These are phyloP conservation scores for Ogataea paraovalis DNA, from an alignment of 805 yeast genomes.

Conservation along the genomic window DNA sequence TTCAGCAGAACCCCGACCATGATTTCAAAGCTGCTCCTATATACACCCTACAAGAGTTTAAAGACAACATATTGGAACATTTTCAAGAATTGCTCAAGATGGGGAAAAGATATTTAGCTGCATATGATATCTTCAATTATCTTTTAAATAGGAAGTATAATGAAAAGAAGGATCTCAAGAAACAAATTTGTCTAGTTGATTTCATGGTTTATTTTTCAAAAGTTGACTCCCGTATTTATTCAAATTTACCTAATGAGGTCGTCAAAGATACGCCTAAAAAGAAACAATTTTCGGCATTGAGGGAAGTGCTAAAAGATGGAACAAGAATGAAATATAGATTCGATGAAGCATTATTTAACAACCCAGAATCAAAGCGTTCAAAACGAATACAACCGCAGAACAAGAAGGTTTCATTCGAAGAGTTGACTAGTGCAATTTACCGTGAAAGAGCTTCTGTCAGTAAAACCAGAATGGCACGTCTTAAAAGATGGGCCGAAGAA, in stretches of 20 bases:
- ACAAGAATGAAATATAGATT: conserved; percentile 24
- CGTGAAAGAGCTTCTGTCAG: conserved; percentile 1
- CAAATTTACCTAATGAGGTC: conserved; percentile 22
- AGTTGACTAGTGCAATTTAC: conserved; percentile 14
- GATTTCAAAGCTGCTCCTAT: conserved; percentile 21
- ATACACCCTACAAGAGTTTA: conserved; percentile 20
- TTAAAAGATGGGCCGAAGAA: neutral
- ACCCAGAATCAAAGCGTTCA: neutral
- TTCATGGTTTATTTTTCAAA: conserved; percentile 20
- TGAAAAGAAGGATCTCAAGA: conserved; percentile 7
- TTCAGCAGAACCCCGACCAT: conserved; percentile 14
- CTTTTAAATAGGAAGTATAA: conserved; percentile 4
- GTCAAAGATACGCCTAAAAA: conserved; percentile 4
- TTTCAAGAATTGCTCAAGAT: conserved; percentile 13
- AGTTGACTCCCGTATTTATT: conserved; percentile 17
- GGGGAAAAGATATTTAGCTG: conserved; percentile 14
- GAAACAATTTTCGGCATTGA: conserved; percentile 10
- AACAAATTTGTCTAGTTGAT: conserved; percentile 24
- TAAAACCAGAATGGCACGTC: neutral
- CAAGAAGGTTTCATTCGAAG: conserved; percentile 11
- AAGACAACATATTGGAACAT: conserved; percentile 15
- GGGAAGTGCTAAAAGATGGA: conserved; percentile 10
- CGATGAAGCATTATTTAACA: conserved; percentile 2
- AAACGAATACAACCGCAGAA: conserved; percentile 2
- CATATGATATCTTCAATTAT: conserved; percentile 13